These are phyloP conservation scores for Rhodotorula sphaerocarpa DNA, from an alignment of 768 basidiomycete species.

Conservation along the genomic window DNA sequence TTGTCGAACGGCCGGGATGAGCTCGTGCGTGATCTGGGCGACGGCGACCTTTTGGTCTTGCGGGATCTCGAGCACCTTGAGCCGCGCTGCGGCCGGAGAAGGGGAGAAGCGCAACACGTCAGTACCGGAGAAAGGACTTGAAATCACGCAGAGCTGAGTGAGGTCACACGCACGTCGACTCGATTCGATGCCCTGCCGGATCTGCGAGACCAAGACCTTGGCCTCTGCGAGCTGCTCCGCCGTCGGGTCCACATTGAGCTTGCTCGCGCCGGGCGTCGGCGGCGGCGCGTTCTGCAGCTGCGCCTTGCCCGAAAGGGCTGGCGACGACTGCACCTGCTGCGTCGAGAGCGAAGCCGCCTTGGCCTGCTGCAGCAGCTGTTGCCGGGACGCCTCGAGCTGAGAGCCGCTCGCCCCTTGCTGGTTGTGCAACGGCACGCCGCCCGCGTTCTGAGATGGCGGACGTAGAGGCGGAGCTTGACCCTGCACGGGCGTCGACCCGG, in stretches of 20 bases:
- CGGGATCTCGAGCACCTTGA: constrained; percentile 21
- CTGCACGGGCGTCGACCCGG: too few relatives aligned
- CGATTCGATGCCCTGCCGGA: constrained; percentile 10
- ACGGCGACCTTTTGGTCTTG: constrained; percentile 21
- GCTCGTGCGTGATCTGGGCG: constrained; percentile 20
- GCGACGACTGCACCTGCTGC: neutral
- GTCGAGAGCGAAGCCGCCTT: constrained; percentile 5
- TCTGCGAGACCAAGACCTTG: neutral
- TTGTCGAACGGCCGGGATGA: constrained; percentile 29
- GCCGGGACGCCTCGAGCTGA: constrained; percentile 13
- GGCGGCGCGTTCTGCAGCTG: neutral
- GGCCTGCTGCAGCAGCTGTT: constrained; percentile 14
- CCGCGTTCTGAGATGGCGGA: neutral
- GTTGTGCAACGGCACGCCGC: neutral
- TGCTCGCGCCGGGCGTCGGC: neutral
- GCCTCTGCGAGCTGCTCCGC: constrained; percentile 28
- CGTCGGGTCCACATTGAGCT: constrained; percentile 21
- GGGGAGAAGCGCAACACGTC: neutral
- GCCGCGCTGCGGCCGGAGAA: constrained; percentile 3
- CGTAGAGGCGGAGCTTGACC: constrained; percentile 14
- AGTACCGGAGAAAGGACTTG: too few relatives aligned
- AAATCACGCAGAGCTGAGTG: neutral
- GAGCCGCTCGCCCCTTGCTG: neutral
- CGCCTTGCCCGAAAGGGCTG: constrained; percentile 4
- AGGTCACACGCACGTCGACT: constrained; percentile 12